phyloP scores from a whole-genome alignment of 129 eudicot genomes.

The Artemisia argyi region DNA sequence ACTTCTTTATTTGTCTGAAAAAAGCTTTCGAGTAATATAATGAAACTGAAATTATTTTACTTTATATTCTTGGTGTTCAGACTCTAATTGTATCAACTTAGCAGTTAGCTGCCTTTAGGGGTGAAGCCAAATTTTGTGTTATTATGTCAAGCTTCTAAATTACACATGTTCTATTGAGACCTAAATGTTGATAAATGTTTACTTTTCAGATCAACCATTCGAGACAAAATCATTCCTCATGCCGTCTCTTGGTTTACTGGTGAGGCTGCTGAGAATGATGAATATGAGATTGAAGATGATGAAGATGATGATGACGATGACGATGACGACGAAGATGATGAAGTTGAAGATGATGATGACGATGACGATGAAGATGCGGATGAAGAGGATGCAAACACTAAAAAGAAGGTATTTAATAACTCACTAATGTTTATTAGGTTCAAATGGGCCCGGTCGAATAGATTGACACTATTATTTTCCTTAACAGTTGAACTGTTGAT shows the following conservation, averaged over 20 bases:
- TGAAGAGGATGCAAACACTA: conserved; percentile 26
- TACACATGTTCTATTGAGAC: not conserved
- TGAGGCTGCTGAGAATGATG: conserved; percentile 73
- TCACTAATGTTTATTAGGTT: not conserved
- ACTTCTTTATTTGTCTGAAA: conserved; percentile 4
- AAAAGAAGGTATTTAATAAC: conserved; percentile 46
- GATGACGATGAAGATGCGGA: conserved; percentile 38
- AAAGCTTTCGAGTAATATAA: not conserved
- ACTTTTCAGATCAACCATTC: conserved; percentile 65
- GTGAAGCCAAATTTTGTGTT: too few relatives aligned
- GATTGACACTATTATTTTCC: not conserved
- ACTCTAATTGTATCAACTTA: not conserved
- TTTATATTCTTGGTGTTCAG: not conserved
- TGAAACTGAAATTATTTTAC: conserved; percentile 9
- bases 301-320: conserved; percentile 50
- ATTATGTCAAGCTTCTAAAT: too few relatives aligned
- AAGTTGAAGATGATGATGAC: conserved; percentile 40
- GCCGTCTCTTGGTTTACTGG: conserved; percentile 98
- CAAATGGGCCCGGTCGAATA: not conserved
- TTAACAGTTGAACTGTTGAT: not conserved
- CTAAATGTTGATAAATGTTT: not conserved
- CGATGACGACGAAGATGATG: conserved; percentile 50
- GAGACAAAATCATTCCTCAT: conserved; percentile 95
- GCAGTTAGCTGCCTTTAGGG: too few relatives aligned
- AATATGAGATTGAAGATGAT: conserved; percentile 57